phyloP scores from a whole-genome alignment of 2,329 filamentous ascomycete genomes.

The Sporothrix brunneoviolacea region DNA sequence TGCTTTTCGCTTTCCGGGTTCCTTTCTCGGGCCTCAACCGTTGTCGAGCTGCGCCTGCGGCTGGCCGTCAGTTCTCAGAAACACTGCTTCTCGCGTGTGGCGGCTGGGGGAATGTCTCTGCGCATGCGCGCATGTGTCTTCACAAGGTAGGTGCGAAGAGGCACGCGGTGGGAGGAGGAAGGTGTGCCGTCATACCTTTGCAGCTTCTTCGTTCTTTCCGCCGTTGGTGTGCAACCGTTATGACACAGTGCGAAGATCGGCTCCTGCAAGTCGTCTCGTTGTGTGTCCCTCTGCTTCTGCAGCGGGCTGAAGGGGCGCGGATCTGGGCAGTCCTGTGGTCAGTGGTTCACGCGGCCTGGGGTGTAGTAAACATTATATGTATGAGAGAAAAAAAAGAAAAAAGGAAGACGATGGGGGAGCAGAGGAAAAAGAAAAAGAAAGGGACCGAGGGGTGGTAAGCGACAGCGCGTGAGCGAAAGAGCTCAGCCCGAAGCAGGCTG shows the following conservation, averaged over 20 bases:
- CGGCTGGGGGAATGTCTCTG: neutral
- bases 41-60: neutral
- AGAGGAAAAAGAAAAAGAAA: neutral
- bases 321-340: no score
- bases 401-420: no score
- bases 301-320: no score
- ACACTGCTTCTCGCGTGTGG: neutral
- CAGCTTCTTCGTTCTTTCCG: slow-evolving; percentile 1
- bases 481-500: slow-evolving; percentile 6
- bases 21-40: neutral
- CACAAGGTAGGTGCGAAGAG: no score
- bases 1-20: neutral
- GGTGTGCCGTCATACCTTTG: slow-evolving; percentile 5
- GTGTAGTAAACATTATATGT: no score
- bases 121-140: neutral
- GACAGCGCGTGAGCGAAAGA: slow-evolving; percentile 1
- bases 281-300: neutral
- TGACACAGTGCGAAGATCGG: slow-evolving; percentile 7
- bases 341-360: no score
- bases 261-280: no score
- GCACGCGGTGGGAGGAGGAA: neutral
- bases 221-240: slow-evolving; percentile 1
- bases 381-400: no score
- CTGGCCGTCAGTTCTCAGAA: slow-evolving; percentile 9
- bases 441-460: slow-evolving; percentile 2